Conservation (phyloP, 1,284 basidiomycete species). For the Cryptococcus sp. region DNA sequence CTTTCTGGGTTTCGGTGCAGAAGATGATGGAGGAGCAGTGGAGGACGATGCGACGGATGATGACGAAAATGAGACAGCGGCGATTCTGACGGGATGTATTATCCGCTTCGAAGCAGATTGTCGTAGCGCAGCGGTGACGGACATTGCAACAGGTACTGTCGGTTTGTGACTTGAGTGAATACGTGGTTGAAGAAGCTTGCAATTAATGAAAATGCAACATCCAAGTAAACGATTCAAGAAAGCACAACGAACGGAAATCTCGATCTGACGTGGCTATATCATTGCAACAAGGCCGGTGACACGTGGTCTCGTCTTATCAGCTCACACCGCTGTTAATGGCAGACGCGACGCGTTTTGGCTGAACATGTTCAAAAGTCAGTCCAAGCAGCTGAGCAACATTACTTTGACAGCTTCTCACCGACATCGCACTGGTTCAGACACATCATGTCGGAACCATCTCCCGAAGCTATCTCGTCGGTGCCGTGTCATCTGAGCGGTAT, state of each 20-base stretch:
- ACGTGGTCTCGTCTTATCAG: slow-evolving; percentile 8
- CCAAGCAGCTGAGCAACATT: background rate
- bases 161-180: background rate
- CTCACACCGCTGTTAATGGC: too few relatives aligned
- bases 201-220: background rate
- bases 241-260: background rate
- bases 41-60: slow-evolving; percentile 11
- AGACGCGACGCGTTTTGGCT: slow-evolving; percentile 4
- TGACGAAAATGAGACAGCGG: slow-evolving; percentile 10
- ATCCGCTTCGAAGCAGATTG: background rate
- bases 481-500: slow-evolving; percentile 53
- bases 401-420: background rate
- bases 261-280: background rate
- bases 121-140: background rate
- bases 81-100: slow-evolving; percentile 1
- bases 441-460: slow-evolving; percentile 37
- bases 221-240: too few relatives aligned
- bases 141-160: background rate
- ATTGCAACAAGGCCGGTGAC: background rate
- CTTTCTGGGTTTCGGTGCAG: slow-evolving; percentile 13
- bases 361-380: slow-evolving; percentile 6
- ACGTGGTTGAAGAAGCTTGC: background rate
- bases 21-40: slow-evolving; percentile 10
- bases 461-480: slow-evolving; percentile 30
- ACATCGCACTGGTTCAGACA: background rate